phyloP scores from a whole-genome alignment of 257 asterid genomes.

The Henckelia pumila region DNA sequence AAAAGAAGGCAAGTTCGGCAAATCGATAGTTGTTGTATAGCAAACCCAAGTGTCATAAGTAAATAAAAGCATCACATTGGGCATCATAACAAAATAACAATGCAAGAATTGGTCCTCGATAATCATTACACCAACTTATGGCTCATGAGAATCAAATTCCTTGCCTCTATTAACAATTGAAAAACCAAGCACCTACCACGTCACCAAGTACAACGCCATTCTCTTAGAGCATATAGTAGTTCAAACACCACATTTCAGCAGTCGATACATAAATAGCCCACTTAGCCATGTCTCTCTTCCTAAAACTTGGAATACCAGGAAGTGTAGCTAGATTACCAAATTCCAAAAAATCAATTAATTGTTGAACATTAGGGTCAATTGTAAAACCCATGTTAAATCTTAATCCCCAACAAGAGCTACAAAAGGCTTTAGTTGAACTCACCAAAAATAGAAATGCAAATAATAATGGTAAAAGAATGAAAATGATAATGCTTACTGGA shows the following conservation, averaged over 20 bases:
- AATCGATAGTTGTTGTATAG: neutral
- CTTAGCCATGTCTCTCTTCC: no score
- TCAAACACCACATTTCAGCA: neutral
- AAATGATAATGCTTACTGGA: slow-evolving; percentile 49
- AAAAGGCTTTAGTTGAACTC: slow-evolving; percentile 5
- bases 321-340: no score
- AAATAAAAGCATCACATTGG: neutral
- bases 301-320: no score
- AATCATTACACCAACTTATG: neutral
- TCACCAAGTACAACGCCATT: neutral
- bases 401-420: neutral
- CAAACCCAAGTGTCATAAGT: neutral
- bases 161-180: neutral
- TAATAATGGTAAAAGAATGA: slow-evolving; percentile 7
- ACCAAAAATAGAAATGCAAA: slow-evolving; percentile 12
- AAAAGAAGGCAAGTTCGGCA: neutral
- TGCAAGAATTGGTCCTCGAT: no score
- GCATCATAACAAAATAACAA: no score
- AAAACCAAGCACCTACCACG: neutral
- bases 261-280: neutral
- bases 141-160: no score
- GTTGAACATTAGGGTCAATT: neutral
- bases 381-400: neutral
- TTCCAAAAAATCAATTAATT: no score
- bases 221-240: neutral